Percentiles rank a stretch among this genome's conserved stretches.
These are phyloP conservation scores for Liriodendron chinense DNA, from an alignment of 164 flowering plant genomes.

Conservation along the genomic window DNA sequence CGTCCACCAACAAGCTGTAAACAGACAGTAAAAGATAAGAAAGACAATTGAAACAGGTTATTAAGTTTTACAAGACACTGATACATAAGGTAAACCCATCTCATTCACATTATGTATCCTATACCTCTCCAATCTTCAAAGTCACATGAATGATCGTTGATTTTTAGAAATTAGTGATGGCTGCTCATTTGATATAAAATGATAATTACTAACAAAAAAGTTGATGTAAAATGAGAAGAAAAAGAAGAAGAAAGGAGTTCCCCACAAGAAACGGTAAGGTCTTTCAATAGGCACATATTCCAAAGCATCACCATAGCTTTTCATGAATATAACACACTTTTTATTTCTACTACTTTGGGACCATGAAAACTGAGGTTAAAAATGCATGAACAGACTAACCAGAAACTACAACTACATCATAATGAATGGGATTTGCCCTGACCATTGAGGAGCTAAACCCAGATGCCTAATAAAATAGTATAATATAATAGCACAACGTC, in stretches of 20 bases:
- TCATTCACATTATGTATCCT: background rate
- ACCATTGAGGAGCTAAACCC: too few species aligned
- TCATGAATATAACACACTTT: too few species aligned
- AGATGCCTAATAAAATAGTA: too few species aligned
- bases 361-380: background rate
- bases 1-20: constrained; percentile 13
- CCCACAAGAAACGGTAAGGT: too few species aligned
- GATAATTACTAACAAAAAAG: background rate
- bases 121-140: background rate
- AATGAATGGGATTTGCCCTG: too few species aligned
- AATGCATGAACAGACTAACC: background rate
- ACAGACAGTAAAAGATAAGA: background rate
- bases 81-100: background rate
- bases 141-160: background rate
- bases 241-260: too few species aligned
- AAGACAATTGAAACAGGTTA: background rate
- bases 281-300: too few species aligned
- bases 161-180: background rate
- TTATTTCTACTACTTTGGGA: too few species aligned
- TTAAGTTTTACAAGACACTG: background rate
- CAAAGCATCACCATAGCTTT: too few species aligned
- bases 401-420: background rate
- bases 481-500: too few species aligned
- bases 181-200: background rate
- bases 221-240: background rate